Conservation (phyloP, 306 rosid species). For the Ormosia emarginata region DNA sequence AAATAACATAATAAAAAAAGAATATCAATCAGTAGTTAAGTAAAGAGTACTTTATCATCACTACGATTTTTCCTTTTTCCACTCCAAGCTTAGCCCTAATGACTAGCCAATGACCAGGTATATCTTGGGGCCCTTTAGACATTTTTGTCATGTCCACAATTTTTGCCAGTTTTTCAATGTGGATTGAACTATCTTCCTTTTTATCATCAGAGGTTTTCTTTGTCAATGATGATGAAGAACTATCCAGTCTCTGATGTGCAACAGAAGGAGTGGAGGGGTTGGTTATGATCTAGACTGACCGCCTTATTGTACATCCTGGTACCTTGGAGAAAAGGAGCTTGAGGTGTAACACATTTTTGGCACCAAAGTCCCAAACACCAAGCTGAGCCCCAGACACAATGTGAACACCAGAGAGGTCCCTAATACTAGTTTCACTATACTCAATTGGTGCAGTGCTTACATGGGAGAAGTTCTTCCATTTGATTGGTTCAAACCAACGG, state of each 20-base stretch:
- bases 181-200: conserved; percentile 63
- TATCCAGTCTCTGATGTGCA: conserved; percentile 43
- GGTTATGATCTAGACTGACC: conserved; percentile 97
- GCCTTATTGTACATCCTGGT: conserved; percentile 85
- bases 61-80: conserved; percentile 83
- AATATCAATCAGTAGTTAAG: conserved; percentile 67
- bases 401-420: conserved; percentile 95
- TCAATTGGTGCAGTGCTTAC: conserved; percentile 99
- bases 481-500: conserved; percentile 97
- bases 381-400: conserved; percentile 97
- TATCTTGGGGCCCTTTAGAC: conserved; percentile 95
- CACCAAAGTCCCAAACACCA: conserved; percentile 96
- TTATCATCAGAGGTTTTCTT: conserved; percentile 60
- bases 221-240: conserved; percentile 66
- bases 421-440: conserved; percentile 77
- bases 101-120: conserved; percentile 97
- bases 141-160: conserved; percentile 87
- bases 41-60: conserved; percentile 80
- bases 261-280: conserved; percentile 58
- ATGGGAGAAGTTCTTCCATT: conserved; percentile 98
- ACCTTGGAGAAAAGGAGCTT: conserved; percentile 89
- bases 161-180: conserved; percentile 71
- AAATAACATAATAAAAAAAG: conserved; percentile 14
- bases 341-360: conserved; percentile 89
- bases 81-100: conserved; percentile 98